Evolutionary conservation across 495 filamentous ascomycete genomes (phyloP).

Genomic region (Astrocystis sublimbata): DNA sequence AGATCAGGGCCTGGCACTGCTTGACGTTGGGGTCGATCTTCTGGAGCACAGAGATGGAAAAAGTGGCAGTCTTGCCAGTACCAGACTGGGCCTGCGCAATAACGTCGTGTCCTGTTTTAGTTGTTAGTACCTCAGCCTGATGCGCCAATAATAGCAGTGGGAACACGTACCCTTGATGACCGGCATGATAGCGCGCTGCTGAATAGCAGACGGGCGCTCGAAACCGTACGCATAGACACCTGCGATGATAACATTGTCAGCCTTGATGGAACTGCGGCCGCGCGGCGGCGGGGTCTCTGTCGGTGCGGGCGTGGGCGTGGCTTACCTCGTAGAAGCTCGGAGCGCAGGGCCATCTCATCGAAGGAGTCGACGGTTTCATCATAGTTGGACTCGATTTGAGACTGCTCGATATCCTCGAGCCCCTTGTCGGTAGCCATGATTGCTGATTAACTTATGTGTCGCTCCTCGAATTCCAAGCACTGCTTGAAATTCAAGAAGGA

Average conservation of each 20-base stretch:
- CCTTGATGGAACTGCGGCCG: not conserved
- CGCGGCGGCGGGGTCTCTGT: not conserved
- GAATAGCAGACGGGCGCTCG: slow-evolving; percentile 97
- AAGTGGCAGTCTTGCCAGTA: slow-evolving; percentile 98
- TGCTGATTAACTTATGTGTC: slow-evolving; percentile 58
- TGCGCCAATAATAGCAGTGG: slow-evolving; percentile 7
- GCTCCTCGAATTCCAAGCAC: slow-evolving; percentile 71
- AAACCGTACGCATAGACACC: slow-evolving; percentile 99
- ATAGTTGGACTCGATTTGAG: slow-evolving; percentile 99
- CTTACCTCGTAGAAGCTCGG: slow-evolving; percentile 95
- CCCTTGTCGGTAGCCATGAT: slow-evolving; percentile 97
- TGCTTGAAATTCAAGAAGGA: slow-evolving; percentile 59
- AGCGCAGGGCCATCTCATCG: slow-evolving; percentile 94
- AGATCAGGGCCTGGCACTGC: slow-evolving; percentile 92
- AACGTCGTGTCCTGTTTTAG: slow-evolving; percentile 87
- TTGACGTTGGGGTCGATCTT: slow-evolving; percentile 93
- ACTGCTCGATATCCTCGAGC: slow-evolving; percentile 87
- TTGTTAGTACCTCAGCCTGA: slow-evolving; percentile 22
- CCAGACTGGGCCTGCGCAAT: slow-evolving; percentile 99
- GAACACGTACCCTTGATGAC: slow-evolving; percentile 93
- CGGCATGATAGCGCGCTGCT: slow-evolving; percentile 99
- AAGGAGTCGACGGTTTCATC: slow-evolving; percentile 99
- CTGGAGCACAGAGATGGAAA: slow-evolving; percentile 97
- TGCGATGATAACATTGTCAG: slow-evolving; percentile 33
- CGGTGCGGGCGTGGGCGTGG: not conserved